Percentiles rank a stretch among this genome's conserved stretches.
Conservation (phyloP, 495 filamentous ascomycete genomes). For the Hypomontagnella monticulosa region DNA sequence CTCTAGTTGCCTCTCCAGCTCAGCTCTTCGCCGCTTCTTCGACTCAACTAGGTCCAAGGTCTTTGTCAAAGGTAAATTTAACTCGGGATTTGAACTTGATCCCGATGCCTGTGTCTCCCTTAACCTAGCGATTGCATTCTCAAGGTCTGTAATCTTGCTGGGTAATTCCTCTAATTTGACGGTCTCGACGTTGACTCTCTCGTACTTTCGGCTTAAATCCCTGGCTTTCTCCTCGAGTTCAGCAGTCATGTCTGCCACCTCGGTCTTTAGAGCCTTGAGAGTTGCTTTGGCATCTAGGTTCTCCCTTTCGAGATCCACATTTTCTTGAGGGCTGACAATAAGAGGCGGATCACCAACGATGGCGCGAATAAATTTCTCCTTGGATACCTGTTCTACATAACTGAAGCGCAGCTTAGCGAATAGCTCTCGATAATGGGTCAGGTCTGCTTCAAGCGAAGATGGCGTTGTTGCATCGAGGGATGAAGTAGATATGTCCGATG, state of each 20-base stretch:
- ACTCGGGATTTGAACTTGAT: slow-evolving; percentile 48
- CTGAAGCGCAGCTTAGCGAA: slow-evolving; percentile 97
- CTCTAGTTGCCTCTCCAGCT: slow-evolving; percentile 74
- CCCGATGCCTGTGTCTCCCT: slow-evolving; percentile 49
- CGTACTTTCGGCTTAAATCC: slow-evolving; percentile 67
- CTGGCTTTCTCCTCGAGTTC: slow-evolving; percentile 75
- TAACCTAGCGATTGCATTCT: slow-evolving; percentile 66
- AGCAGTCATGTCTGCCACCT: slow-evolving; percentile 75
- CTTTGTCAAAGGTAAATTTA: slow-evolving; percentile 67
- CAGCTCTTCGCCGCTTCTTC: slow-evolving; percentile 67
- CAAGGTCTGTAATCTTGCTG: slow-evolving; percentile 67
- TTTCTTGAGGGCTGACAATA: slow-evolving; percentile 83
- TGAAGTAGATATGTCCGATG: slow-evolving; percentile 74
- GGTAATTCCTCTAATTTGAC: slow-evolving; percentile 69
- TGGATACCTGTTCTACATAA: slow-evolving; percentile 84
- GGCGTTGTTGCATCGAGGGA: slow-evolving; percentile 76
- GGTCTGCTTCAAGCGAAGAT: slow-evolving; percentile 79
- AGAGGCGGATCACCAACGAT: slow-evolving; percentile 87
- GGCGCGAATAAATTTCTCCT: slow-evolving; percentile 80
- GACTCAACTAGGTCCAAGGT: slow-evolving; percentile 67
- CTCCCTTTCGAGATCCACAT: slow-evolving; percentile 77
- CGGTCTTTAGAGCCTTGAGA: slow-evolving; percentile 79
- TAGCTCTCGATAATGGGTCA: slow-evolving; percentile 92
- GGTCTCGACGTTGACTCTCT: slow-evolving; percentile 70
- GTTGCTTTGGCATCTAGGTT: slow-evolving; percentile 76